Evolutionary conservation across 805 yeast species (phyloP).

Genomic region (Metschnikowia peoriensis): DNA sequence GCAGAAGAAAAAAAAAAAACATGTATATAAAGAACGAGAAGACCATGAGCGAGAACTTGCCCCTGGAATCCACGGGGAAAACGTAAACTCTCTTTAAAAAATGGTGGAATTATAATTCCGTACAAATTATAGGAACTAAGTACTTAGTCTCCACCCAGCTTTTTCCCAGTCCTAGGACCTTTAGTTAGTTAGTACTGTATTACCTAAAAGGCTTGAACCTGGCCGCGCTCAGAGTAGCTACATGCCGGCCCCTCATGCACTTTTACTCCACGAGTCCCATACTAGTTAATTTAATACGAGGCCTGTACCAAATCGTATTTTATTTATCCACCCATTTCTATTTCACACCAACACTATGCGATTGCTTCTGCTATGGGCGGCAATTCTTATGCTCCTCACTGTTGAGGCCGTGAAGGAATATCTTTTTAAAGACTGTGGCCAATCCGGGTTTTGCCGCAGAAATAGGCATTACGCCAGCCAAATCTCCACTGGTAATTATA

Average conservation of each 20-base stretch:
- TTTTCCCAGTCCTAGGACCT: too few relatives aligned
- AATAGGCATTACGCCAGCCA: conserved; percentile 63
- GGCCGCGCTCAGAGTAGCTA: neutral
- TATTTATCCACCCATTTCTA: neutral
- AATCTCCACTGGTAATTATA: conserved; percentile 11
- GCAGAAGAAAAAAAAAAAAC: too few relatives aligned
- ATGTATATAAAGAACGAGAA: too few relatives aligned
- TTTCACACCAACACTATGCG: neutral
- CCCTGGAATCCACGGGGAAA: too few relatives aligned
- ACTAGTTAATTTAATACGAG: too few relatives aligned
- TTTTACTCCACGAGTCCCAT: too few relatives aligned
- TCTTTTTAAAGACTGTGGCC: conserved; percentile 72
- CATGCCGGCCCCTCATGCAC: neutral
- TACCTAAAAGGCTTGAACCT: neutral
- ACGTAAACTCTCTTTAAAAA: too few relatives aligned
- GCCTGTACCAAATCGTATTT: neutral
- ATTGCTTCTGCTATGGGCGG: neutral
- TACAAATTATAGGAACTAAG: too few relatives aligned
- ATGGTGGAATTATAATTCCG: too few relatives aligned
- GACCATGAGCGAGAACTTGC: too few relatives aligned
- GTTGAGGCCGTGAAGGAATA: conserved; percentile 53
- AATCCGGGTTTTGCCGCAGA: conserved; percentile 81
- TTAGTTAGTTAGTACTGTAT: too few relatives aligned
- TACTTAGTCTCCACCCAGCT: too few relatives aligned
- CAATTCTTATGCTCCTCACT: conserved; percentile 1